phyloP scores from a whole-genome alignment of 2,329 filamentous ascomycete species.

The Aureobasidium sp. region DNA sequence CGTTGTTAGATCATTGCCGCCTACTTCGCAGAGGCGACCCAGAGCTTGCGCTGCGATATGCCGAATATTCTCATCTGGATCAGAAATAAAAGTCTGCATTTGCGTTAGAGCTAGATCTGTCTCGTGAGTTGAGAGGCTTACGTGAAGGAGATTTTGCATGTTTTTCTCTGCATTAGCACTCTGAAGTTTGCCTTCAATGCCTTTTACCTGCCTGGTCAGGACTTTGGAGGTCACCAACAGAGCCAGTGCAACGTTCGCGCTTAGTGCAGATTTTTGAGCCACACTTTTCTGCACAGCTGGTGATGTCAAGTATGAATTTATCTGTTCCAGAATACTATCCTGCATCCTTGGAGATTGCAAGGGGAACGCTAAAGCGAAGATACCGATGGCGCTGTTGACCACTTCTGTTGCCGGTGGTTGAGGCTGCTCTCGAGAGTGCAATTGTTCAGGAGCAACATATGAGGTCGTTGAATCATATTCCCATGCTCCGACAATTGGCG shows the following conservation, averaged over 20 bases:
- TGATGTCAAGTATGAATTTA: slow-evolving; percentile 83
- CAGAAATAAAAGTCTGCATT: slow-evolving; percentile 61
- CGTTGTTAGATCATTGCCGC: slow-evolving; percentile 83
- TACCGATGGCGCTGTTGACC: slow-evolving; percentile 84
- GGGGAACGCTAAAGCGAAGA: slow-evolving; percentile 87
- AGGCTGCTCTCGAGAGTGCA: slow-evolving; percentile 39
- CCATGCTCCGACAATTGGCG: slow-evolving; percentile 70
- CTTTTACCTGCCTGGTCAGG: slow-evolving; percentile 55
- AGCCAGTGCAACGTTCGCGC: slow-evolving; percentile 80
- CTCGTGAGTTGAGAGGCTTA: slow-evolving; percentile 39
- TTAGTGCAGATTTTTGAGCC: slow-evolving; percentile 82
- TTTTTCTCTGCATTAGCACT: slow-evolving; percentile 69
- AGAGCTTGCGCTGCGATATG: slow-evolving; percentile 78
- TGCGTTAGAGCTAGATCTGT: not conserved
- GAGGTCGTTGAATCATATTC: slow-evolving; percentile 84
- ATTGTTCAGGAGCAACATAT: slow-evolving; percentile 53
- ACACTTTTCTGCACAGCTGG: slow-evolving; percentile 79
- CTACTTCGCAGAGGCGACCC: slow-evolving; percentile 74
- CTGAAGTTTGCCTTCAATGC: slow-evolving; percentile 71
- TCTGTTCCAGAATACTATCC: slow-evolving; percentile 90
- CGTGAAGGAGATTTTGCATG: slow-evolving; percentile 64
- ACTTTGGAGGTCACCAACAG: slow-evolving; percentile 76
- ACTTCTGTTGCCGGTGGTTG: slow-evolving; percentile 88
- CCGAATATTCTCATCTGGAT: slow-evolving; percentile 79
- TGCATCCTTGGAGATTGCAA: slow-evolving; percentile 86